These are phyloP conservation scores for Moricandia arvensis DNA, from an alignment of 345 rosid genomes.

Conservation along the genomic window DNA sequence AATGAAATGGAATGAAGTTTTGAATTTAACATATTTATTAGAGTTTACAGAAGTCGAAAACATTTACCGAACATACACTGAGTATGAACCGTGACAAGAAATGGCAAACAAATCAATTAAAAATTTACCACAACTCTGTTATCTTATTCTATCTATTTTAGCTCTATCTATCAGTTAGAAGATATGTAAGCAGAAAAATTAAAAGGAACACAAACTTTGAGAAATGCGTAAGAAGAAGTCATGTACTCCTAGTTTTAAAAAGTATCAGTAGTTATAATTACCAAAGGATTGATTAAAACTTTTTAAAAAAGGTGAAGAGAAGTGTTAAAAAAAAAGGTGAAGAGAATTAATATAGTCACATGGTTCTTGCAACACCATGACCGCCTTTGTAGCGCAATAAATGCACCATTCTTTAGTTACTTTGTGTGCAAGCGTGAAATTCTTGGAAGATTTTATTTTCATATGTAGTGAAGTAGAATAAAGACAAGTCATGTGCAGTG, in stretches of 20 bases:
- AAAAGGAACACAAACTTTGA: not conserved
- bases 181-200: not conserved
- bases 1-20: conserved; percentile 1
- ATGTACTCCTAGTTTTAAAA: too few species aligned
- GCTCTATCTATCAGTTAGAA: not conserved
- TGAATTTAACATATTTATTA: conserved; percentile 16
- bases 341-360: conserved; percentile 32
- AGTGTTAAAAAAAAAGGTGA: conserved; percentile 24
- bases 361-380: conserved; percentile 34
- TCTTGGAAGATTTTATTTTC: not conserved
- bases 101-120: conserved; percentile 18
- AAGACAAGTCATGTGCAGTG: conserved; percentile 24
- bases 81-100: conserved; percentile 21
- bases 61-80: conserved; percentile 9
- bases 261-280: not conserved
- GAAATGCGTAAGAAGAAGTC: not conserved
- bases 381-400: conserved; percentile 30
- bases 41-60: conserved; percentile 12
- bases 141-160: not conserved
- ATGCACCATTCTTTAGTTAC: conserved; percentile 19
- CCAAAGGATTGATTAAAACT: conserved; percentile 10
- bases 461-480: not conserved
- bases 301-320: too few species aligned
- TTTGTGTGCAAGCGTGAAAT: conserved; percentile 22
- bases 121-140: not conserved